These are phyloP conservation scores for Austropuccinia psidii DNA, from an alignment of 1,284 basidiomycete genomes.

Conservation along the genomic window DNA sequence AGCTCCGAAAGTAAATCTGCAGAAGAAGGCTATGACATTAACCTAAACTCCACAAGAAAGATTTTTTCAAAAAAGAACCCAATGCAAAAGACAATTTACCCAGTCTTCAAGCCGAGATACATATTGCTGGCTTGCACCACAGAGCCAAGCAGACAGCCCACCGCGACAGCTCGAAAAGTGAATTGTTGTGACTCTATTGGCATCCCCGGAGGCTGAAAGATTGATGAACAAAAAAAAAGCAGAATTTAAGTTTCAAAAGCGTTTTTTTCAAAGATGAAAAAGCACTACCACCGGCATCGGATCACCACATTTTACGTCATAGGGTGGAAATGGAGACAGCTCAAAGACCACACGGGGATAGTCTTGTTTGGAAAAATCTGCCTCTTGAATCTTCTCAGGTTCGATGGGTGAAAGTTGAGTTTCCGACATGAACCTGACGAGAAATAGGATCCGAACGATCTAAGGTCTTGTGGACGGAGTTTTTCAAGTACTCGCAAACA, in stretches of 20 bases:
- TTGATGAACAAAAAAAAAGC: background rate
- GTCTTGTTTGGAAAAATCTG: no score
- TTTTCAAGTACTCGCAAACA: no score
- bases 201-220: conserved; percentile 46
- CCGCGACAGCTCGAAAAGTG: conserved; percentile 57
- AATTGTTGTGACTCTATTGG: conserved; percentile 56
- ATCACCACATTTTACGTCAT: conserved; percentile 32
- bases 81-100: background rate
- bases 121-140: conserved; percentile 60
- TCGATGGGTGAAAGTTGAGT: no score
- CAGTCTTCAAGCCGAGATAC: conserved; percentile 60
- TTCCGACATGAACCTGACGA: no score
- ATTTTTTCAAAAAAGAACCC: background rate
- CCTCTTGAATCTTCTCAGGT: no score
- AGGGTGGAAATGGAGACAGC: background rate
- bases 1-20: conserved; percentile 58
- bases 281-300: conserved; percentile 18
- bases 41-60: conserved; percentile 8
- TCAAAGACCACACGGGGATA: background rate
- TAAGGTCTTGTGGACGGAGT: no score
- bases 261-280: background rate
- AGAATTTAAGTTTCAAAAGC: background rate
- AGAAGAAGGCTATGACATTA: conserved; percentile 43
- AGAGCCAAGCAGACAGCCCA: conserved; percentile 58
- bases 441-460: no score